These are phyloP conservation scores for Saururus chinensis DNA, from an alignment of 164 flowering plant genomes.

Conservation along the genomic window DNA sequence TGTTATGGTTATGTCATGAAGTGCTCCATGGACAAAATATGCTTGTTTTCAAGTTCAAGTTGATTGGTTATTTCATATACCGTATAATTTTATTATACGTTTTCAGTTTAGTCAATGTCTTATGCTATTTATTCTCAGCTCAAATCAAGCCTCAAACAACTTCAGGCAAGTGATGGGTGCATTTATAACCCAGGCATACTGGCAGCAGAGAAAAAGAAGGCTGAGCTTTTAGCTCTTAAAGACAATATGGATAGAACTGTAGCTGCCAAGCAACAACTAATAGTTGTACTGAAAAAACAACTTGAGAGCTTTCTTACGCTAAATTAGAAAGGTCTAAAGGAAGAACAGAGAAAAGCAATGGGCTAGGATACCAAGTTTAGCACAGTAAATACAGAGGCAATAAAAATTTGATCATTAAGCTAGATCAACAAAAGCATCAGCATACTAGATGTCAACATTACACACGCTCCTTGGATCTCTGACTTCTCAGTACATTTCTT, in stretches of 20 bases:
- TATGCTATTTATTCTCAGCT: slow-evolving; percentile 19
- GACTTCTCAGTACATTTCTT: too few relatives aligned
- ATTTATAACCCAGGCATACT: slow-evolving; percentile 25
- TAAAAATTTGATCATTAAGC: too few relatives aligned
- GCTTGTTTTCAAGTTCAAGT: too few relatives aligned
- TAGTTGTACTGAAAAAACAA: slow-evolving; percentile 32
- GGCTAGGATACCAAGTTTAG: not conserved
- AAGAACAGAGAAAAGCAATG: not conserved
- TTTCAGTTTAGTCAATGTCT: too few relatives aligned
- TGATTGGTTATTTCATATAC: too few relatives aligned
- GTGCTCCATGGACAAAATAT: not conserved
- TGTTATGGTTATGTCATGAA: not conserved
- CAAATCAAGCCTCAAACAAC: slow-evolving; percentile 24
- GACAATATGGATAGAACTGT: slow-evolving; percentile 31
- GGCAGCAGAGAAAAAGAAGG: slow-evolving; percentile 33
- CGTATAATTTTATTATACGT: not conserved
- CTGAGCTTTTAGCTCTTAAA: slow-evolving; percentile 27
- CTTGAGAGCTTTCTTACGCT: slow-evolving; percentile 18
- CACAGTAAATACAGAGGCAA: too few relatives aligned
- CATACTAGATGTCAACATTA: too few relatives aligned
- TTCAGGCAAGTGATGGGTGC: slow-evolving; percentile 22
- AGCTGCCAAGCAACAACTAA: slow-evolving; percentile 30
- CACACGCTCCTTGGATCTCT: too few relatives aligned
- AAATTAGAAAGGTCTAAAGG: not conserved
- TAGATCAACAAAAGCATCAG: too few relatives aligned